These are phyloP conservation scores for Pythium phragmiticola DNA, from an alignment of 352 stramenopile species.

Conservation along the genomic window DNA sequence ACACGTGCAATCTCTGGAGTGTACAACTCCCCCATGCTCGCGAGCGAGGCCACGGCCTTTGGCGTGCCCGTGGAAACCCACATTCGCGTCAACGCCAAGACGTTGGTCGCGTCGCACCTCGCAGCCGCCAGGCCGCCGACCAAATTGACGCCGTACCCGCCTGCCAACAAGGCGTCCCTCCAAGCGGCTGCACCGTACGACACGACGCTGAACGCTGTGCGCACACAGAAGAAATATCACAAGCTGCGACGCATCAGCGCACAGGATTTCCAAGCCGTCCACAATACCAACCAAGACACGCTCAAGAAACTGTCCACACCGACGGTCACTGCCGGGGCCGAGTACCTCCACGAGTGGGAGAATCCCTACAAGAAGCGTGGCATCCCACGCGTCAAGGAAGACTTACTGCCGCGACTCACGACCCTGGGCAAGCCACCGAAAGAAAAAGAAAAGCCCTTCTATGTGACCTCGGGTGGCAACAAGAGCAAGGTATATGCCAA, in stretches of 20 bases:
- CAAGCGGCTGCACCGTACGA: constrained; percentile 48
- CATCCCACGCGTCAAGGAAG: constrained; percentile 43
- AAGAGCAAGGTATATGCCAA: constrained; percentile 69
- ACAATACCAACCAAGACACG: constrained; percentile 46
- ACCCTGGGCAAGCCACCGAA: constrained; percentile 41
- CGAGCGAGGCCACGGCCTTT: constrained; percentile 43
- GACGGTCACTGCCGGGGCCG: constrained; percentile 50
- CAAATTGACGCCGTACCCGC: constrained; percentile 49
- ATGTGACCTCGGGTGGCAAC: constrained; percentile 57
- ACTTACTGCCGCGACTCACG: constrained; percentile 48
- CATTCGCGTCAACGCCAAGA: constrained; percentile 55
- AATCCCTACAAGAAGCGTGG: constrained; percentile 73
- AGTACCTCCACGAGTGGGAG: constrained; percentile 62
- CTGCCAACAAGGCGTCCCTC: constrained; percentile 48
- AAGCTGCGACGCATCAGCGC: constrained; percentile 46
- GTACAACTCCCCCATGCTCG: constrained; percentile 55
- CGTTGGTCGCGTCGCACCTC: constrained; percentile 36
- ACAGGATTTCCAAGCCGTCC: constrained; percentile 48
- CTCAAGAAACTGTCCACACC: constrained; percentile 38
- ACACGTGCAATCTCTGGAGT: constrained; percentile 51
- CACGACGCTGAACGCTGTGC: constrained; percentile 37
- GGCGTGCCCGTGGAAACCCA: constrained; percentile 59
- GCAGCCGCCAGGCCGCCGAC: constrained; percentile 34
- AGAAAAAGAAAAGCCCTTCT: constrained; percentile 43
- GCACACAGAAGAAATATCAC: constrained; percentile 63